Percentiles rank a stretch among this genome's conserved stretches.
phyloP scores from a whole-genome alignment of 2,329 filamentous ascomycete genomes.

The Colletotrichum liriopes region DNA sequence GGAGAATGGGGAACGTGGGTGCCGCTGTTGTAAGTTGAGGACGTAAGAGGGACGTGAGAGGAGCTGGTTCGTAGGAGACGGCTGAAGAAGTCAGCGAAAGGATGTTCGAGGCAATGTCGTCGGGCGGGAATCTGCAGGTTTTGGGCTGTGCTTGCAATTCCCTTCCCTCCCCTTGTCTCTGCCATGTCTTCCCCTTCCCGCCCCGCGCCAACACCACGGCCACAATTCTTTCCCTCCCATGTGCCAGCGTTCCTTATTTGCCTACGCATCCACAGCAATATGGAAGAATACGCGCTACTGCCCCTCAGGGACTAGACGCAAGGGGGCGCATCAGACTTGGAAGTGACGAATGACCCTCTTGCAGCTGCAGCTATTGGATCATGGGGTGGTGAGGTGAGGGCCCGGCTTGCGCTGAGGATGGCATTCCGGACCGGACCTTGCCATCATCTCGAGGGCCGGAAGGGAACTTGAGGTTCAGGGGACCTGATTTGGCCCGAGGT shows the following conservation, averaged over 20 bases:
- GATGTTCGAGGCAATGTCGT: slow-evolving; percentile 18
- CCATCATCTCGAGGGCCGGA: slow-evolving; percentile 10
- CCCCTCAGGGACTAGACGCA: slow-evolving; percentile 13
- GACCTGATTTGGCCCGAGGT: slow-evolving; percentile 9
- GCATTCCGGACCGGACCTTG: not conserved
- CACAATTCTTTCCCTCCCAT: slow-evolving; percentile 11
- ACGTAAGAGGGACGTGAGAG: slow-evolving; percentile 2
- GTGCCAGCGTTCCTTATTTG: not conserved
- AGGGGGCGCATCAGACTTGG: slow-evolving; percentile 18
- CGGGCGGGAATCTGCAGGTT: slow-evolving; percentile 40
- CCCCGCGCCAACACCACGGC: slow-evolving; percentile 3
- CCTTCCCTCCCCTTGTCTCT: slow-evolving; percentile 10
- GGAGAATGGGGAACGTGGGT: slow-evolving; percentile 1
- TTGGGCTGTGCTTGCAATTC: slow-evolving; percentile 34
- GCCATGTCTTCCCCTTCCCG: slow-evolving; percentile 17
- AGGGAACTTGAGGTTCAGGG: not conserved
- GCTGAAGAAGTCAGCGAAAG: not conserved
- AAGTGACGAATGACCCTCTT: slow-evolving; percentile 41
- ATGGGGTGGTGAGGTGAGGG: slow-evolving; percentile 21
- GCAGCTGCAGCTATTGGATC: slow-evolving; percentile 37
- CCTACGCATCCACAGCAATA: slow-evolving; percentile 9
- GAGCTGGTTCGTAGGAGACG: not conserved
- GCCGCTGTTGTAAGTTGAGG: slow-evolving; percentile 9
- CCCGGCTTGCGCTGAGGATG: not conserved
- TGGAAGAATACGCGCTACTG: slow-evolving; percentile 17